These are phyloP conservation scores for Suhomyces yuchorum DNA, from an alignment of 1,139 yeast species.

Conservation along the genomic window DNA sequence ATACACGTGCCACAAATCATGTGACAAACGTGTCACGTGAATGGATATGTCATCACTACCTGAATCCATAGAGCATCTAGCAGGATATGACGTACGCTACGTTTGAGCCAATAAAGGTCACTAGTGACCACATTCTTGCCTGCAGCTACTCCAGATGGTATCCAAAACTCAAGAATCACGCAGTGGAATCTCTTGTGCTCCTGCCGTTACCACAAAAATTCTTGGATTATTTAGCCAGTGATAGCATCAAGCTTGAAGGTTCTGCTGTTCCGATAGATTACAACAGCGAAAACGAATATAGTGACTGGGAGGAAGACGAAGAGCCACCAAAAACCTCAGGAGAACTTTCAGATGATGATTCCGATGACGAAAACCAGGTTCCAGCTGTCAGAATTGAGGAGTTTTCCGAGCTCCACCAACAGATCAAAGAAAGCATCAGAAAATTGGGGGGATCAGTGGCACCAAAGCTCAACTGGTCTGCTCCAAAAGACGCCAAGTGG, in stretches of 20 bases:
- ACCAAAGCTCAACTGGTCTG: constrained; percentile 95
- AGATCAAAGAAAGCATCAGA: constrained; percentile 44
- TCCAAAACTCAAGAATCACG: constrained; percentile 48
- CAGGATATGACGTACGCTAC: constrained; percentile 17
- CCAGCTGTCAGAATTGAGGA: constrained; percentile 53
- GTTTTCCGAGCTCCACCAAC: constrained; percentile 61
- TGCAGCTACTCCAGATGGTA: constrained; percentile 82
- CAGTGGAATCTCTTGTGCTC: constrained; percentile 57
- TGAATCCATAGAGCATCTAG: constrained; percentile 6
- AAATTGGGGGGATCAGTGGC: constrained; percentile 61
- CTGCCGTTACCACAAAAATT: constrained; percentile 69
- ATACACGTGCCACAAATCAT: too few species aligned
- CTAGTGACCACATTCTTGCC: constrained; percentile 55
- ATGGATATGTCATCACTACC: constrained; percentile 2
- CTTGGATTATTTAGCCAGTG: constrained; percentile 68
- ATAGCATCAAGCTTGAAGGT: constrained; percentile 72
- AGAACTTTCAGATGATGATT: constrained; percentile 22
- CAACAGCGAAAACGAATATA: constrained; percentile 63
- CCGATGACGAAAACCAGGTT: constrained; percentile 24
- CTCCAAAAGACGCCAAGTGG: constrained; percentile 96
- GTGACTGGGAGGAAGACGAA: constrained; percentile 64
- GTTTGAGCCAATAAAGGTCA: constrained; percentile 41
- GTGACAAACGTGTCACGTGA: constrained; percentile 4
- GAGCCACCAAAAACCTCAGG: not conserved
- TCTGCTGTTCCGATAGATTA: constrained; percentile 36